Evolutionary conservation across 2,329 filamentous ascomycete genomes (phyloP).

Genomic region (Xylaria polymorpha): DNA sequence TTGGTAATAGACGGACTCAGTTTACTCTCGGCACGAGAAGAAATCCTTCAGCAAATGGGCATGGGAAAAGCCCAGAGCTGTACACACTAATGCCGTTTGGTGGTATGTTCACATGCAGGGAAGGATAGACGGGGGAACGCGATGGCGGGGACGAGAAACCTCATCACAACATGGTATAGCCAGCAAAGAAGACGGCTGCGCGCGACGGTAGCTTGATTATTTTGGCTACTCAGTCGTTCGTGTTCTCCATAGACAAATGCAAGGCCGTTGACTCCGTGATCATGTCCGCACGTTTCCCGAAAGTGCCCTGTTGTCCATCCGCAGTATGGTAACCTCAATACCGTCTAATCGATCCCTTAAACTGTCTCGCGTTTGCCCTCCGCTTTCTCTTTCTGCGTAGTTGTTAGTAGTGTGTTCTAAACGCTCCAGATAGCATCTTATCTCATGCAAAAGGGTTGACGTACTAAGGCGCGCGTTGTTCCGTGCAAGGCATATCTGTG

Average conservation of each 20-base stretch:
- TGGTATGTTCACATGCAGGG: slow-evolving; percentile 29
- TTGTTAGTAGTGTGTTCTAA: slow-evolving; percentile 38
- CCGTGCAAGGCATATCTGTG: slow-evolving; percentile 99
- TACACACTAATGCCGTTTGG: slow-evolving; percentile 63
- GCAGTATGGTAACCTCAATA: slow-evolving; percentile 45
- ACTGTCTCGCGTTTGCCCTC: slow-evolving; percentile 93
- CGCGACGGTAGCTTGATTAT: slow-evolving; percentile 47
- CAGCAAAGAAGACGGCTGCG: slow-evolving; percentile 34
- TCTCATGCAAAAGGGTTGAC: slow-evolving; percentile 51
- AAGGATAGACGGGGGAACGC: background rate
- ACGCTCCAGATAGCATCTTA: background rate
- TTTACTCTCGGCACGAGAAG: slow-evolving; percentile 62
- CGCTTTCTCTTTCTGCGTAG: slow-evolving; percentile 85
- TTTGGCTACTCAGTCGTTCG: slow-evolving; percentile 46
- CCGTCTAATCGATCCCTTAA: slow-evolving; percentile 56
- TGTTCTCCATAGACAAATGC: slow-evolving; percentile 50
- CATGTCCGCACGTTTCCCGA: slow-evolving; percentile 49
- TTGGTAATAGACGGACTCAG: slow-evolving; percentile 70
- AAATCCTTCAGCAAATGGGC: slow-evolving; percentile 60
- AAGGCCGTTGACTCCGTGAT: slow-evolving; percentile 53
- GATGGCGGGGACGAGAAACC: background rate
- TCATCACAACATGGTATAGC: slow-evolving; percentile 28
- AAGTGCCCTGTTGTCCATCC: slow-evolving; percentile 49
- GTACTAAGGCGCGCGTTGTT: slow-evolving; percentile 96
- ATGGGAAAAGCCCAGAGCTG: slow-evolving; percentile 58